A percentile compares a stretch with the other conserved stretches of the same genome.
Conservation (phyloP, 208 protist genomes). For the Trypanosoma rangeli region DNA sequence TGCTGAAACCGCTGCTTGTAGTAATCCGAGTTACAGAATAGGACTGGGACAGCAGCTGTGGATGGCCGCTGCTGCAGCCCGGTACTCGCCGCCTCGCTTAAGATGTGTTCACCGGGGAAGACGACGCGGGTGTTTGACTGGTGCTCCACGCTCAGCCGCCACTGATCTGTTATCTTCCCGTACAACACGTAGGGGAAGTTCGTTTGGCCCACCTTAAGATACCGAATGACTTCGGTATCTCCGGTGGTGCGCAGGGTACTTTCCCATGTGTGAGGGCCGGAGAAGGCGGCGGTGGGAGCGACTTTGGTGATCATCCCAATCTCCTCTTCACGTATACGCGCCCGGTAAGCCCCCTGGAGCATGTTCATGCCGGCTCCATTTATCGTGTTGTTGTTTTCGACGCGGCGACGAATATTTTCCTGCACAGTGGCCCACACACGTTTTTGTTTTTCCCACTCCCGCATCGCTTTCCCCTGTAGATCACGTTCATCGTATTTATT, state of each 20-base stretch:
- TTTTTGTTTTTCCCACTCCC: constrained; percentile 65
- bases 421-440: constrained; percentile 50
- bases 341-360: constrained; percentile 27
- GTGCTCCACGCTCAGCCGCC: constrained; percentile 37
- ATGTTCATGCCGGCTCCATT: constrained; percentile 41
- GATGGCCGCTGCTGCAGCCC: background rate
- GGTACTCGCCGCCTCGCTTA: background rate
- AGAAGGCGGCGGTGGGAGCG: constrained; percentile 26
- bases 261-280: constrained; percentile 52
- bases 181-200: constrained; percentile 75
- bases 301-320: constrained; percentile 45
- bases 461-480: constrained; percentile 67
- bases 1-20: constrained; percentile 49
- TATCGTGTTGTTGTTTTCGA: background rate
- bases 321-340: constrained; percentile 59
- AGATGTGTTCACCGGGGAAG: constrained; percentile 6
- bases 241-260: constrained; percentile 49
- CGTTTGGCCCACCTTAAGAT: constrained; percentile 61
- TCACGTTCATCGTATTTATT: constrained; percentile 49
- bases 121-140: constrained; percentile 56
- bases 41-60: constrained; percentile 2
- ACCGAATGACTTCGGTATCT: constrained; percentile 35
- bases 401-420: constrained; percentile 27
- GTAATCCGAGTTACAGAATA: constrained; percentile 30
- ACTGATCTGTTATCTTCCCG: constrained; percentile 43